phyloP scores from a whole-genome alignment of 176 grass and related monocot species.

The Musa acuminata region DNA sequence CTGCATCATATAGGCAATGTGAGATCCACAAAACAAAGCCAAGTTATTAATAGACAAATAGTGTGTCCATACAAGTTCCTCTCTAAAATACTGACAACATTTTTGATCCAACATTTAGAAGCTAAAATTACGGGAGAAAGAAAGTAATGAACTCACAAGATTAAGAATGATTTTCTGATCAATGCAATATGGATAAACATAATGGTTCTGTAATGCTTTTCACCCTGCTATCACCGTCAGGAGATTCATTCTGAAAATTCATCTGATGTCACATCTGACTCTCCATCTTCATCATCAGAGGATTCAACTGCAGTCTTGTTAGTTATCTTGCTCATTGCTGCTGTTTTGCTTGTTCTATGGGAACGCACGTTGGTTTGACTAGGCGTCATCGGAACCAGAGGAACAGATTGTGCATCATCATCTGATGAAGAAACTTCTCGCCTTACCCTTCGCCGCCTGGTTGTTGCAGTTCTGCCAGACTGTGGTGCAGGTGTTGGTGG shows the following conservation, averaged over 20 bases:
- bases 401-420: constrained; percentile 21
- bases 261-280: constrained; percentile 43
- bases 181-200: no score
- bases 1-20: no score
- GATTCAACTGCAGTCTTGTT: constrained; percentile 16
- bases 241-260: constrained; percentile 26
- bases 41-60: no score
- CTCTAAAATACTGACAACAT: no score
- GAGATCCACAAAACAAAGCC: no score
- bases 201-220: no score
- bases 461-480: constrained; percentile 36
- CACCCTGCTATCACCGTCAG: no score
- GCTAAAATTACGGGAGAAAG: no score
- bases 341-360: constrained; percentile 77
- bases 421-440: constrained; percentile 29
- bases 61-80: no score
- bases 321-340: constrained; percentile 58
- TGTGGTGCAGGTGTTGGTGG: constrained; percentile 60
- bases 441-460: constrained; percentile 58
- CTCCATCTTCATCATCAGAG: constrained; percentile 4
- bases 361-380: constrained; percentile 27
- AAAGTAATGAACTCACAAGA: no score
- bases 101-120: no score
- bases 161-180: no score
- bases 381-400: constrained; percentile 35